A percentile compares a stretch with the other conserved stretches of the same genome.
These are phyloP conservation scores for Hypoxylon sp. DNA, from an alignment of 2,329 filamentous ascomycete species.

Conservation along the genomic window DNA sequence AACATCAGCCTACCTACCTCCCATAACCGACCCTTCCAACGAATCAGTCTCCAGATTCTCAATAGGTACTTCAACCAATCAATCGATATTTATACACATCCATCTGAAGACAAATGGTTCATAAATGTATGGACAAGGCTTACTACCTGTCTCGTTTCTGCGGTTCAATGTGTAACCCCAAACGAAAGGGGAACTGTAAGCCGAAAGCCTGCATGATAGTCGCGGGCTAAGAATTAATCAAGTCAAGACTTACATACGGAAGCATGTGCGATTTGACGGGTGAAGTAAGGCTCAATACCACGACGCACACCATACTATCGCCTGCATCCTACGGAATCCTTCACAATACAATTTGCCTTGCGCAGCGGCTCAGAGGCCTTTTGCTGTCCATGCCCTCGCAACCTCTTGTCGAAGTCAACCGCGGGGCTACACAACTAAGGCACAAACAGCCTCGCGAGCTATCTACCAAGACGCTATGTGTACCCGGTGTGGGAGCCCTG, in stretches of 20 bases:
- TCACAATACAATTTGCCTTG: not conserved
- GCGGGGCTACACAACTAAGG: not conserved
- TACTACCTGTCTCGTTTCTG: not conserved
- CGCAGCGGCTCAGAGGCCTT: not conserved
- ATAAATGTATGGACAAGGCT: not conserved
- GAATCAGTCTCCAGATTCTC: no score
- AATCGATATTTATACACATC: no score
- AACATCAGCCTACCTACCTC: no score
- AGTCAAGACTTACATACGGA: not conserved
- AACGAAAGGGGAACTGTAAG: not conserved
- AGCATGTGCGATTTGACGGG: not conserved
- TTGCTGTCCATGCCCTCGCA: not conserved
- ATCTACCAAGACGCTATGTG: not conserved
- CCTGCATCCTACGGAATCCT: not conserved
- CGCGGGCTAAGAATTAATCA: not conserved
- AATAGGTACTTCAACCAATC: no score
- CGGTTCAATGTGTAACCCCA: not conserved
- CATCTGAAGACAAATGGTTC: not conserved
- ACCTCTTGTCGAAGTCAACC: not conserved
- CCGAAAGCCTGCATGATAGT: slow-evolving; percentile 1
- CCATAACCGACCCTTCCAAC: no score
- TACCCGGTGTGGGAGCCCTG: not conserved
- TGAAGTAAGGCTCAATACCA: not conserved
- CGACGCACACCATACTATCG: not conserved
- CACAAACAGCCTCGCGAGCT: not conserved